These are phyloP conservation scores for Coniferiporia weirii DNA, from an alignment of 1,284 basidiomycete genomes.

Conservation along the genomic window DNA sequence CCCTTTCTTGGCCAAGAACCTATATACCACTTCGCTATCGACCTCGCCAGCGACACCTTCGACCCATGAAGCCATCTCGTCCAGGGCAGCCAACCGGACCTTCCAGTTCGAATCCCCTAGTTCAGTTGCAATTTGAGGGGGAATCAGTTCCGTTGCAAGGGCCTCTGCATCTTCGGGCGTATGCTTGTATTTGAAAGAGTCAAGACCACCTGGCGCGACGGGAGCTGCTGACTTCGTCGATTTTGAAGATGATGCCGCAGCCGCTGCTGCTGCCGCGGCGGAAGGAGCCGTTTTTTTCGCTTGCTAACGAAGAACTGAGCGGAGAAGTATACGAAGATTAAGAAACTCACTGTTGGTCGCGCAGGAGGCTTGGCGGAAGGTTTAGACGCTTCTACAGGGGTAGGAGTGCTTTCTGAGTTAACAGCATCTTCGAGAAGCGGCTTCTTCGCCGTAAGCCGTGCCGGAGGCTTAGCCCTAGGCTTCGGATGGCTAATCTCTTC, in stretches of 20 bases:
- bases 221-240: constrained; percentile 47
- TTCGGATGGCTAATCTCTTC: constrained; percentile 11
- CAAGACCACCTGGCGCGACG: constrained; percentile 50
- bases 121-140: constrained; percentile 64
- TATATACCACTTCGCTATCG: constrained; percentile 87
- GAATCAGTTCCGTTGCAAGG: constrained; percentile 73
- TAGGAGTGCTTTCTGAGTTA: neutral
- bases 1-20: constrained; percentile 90
- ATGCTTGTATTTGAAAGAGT: constrained; percentile 89
- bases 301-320: constrained; percentile 7
- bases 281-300: constrained; percentile 28
- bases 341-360: constrained; percentile 21
- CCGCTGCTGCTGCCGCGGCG: constrained; percentile 21
- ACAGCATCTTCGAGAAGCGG: constrained; percentile 7
- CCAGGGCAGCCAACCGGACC: constrained; percentile 78
- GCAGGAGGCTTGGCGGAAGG: constrained; percentile 24
- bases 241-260: constrained; percentile 36
- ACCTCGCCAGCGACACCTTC: constrained; percentile 61
- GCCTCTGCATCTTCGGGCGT: constrained; percentile 90
- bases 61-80: constrained; percentile 84
- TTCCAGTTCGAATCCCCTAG: constrained; percentile 93
- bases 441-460: constrained; percentile 28
- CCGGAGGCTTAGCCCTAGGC: constrained; percentile 12
- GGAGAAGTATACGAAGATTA: neutral
- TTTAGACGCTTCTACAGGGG: constrained; percentile 15